Evolutionary conservation across 495 filamentous ascomycete genomes (phyloP).

Genomic region (Thermothielavioides terrestris): DNA sequence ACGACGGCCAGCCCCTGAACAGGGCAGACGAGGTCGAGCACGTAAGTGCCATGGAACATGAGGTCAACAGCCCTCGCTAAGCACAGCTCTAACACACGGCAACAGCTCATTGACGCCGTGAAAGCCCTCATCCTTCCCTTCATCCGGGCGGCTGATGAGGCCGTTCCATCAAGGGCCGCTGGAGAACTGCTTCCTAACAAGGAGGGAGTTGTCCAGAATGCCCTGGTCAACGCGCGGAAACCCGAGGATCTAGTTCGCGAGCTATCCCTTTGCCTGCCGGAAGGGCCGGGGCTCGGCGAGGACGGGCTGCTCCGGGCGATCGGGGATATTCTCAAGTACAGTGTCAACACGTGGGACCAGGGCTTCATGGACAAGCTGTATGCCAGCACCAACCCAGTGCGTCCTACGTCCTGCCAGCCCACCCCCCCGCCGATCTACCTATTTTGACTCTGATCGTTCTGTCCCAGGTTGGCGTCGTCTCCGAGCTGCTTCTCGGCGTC

Average conservation of each 20-base stretch:
- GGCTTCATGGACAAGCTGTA: slow-evolving; percentile 94
- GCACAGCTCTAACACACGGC: no score
- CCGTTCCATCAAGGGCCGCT: slow-evolving; percentile 40
- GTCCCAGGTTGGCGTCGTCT: slow-evolving; percentile 60
- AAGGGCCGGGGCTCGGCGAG: slow-evolving; percentile 52
- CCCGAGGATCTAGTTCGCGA: slow-evolving; percentile 60
- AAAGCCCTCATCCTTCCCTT: slow-evolving; percentile 70
- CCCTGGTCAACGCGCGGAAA: slow-evolving; percentile 59
- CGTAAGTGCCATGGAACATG: slow-evolving; percentile 31
- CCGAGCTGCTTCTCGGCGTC: slow-evolving; percentile 71
- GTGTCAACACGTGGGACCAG: slow-evolving; percentile 94
- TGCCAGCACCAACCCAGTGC: slow-evolving; percentile 69
- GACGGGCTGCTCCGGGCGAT: slow-evolving; percentile 61
- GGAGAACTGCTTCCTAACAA: slow-evolving; percentile 44
- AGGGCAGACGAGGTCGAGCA: slow-evolving; percentile 32
- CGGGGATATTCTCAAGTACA: slow-evolving; percentile 62
- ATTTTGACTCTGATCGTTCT: slow-evolving; percentile 1
- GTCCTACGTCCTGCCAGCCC: slow-evolving; percentile 13
- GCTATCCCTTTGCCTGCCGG: slow-evolving; percentile 58
- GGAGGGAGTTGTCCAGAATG: slow-evolving; percentile 42
- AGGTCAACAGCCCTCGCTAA: background rate
- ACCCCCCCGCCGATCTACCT: background rate
- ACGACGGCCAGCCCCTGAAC: slow-evolving; percentile 16
- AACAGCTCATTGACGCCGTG: slow-evolving; percentile 62
- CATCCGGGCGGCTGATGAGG: slow-evolving; percentile 65